Base-by-base conservation (phyloP, 1,284 basidiomycete species). In the Lentinus polychrous region DNA sequence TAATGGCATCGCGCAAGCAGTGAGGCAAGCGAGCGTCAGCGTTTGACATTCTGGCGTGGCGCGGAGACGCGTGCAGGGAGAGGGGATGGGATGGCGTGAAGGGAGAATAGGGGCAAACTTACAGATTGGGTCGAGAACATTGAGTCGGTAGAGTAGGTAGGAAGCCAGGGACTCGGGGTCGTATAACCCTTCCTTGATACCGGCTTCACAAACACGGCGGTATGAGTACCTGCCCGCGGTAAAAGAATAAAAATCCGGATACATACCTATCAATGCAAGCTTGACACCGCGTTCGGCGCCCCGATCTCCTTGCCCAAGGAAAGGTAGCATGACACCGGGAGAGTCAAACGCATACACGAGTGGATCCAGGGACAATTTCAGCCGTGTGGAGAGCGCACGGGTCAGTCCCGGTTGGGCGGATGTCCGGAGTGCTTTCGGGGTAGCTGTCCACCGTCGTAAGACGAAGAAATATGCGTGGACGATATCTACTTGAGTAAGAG, bases 291-390 rank as follows among this genome's bases (percentile, higher is more conserved):
- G 76, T 66, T 99, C 95, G 40, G 91, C 86, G 20, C 93, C 95
- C 51, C 74, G 72, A 42, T 79, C 74, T 1, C 93, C 93, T 48
- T 75, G 79, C 1, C 95, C 95, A n/a, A 98, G 77, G 67, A 89
- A 98, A 3, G 94, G 93, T 31, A 97, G 74, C 94, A 99, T 98
- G 35, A 98, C 90, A 1, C 95, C 96, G 0, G 95, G 96, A 4
- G 92, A 88, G 70, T 99, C 95, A 62, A 88, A 94, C 2, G 95
- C 90, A 68, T 99, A 98, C 14, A 97, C 86, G 4, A 84, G 74
- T 2, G 86, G 94, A 54, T 85, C 76, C 48, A 83, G 66, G 31
- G 83, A 85, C 42, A 95, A 74, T 65, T 91, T 91, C 41, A 94
- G 73, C 24, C 90, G 80, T 11, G 84, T 93, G 2, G 90, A 93